A percentile compares a stretch with the other conserved stretches of the same genome.
These are phyloP conservation scores for Penicillium brasilianum DNA, from an alignment of 2,329 filamentous ascomycete genomes.

Conservation along the genomic window DNA sequence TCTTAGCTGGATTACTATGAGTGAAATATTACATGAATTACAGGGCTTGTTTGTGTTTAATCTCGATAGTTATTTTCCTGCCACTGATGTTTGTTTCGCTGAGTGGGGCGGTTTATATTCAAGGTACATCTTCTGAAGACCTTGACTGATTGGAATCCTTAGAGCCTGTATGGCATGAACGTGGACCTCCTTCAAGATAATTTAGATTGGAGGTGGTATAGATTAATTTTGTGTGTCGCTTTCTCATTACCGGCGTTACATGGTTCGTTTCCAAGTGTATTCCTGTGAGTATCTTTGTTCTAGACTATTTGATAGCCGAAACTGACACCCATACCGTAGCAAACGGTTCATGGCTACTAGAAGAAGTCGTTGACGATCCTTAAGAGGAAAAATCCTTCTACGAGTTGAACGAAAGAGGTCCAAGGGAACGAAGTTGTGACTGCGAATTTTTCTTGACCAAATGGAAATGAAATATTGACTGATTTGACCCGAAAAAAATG, in stretches of 20 bases:
- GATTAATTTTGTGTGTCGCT: neutral
- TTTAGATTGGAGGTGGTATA: neutral
- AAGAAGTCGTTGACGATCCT: too few relatives aligned
- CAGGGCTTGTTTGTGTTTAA: neutral
- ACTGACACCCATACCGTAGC: neutral
- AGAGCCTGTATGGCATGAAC: conserved; percentile 1
- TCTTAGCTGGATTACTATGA: neutral
- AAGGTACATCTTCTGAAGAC: neutral
- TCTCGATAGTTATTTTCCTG: conserved; percentile 4
- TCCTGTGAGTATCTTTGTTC: conserved; percentile 3
- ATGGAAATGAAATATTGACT: too few relatives aligned
- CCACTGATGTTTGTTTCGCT: conserved; percentile 1
- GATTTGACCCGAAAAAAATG: too few relatives aligned
- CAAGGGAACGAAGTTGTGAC: too few relatives aligned
- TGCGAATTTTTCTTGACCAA: too few relatives aligned
- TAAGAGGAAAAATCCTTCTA: too few relatives aligned
- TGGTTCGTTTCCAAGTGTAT: conserved; percentile 3
- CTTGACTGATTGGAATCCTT: conserved; percentile 1
- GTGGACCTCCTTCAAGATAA: conserved; percentile 1
- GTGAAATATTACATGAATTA: neutral
- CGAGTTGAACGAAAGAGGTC: too few relatives aligned
- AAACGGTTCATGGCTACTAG: neutral
- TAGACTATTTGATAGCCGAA: neutral
- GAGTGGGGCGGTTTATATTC: neutral
- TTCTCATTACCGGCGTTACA: neutral